phyloP scores from a whole-genome alignment of 495 filamentous ascomycete species.

The Letharia columbiana region DNA sequence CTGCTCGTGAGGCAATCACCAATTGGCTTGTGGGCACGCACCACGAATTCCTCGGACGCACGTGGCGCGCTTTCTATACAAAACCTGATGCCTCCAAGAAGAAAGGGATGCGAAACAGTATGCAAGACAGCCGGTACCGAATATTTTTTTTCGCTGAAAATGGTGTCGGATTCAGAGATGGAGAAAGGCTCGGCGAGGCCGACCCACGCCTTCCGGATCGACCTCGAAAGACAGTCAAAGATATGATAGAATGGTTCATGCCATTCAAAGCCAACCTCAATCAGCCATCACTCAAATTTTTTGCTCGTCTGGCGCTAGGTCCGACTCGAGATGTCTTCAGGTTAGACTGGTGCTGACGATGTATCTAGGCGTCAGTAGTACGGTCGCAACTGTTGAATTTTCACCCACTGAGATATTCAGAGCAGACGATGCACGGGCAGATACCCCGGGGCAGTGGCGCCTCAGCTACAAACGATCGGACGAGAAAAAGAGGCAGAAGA shows the following conservation, averaged over 20 bases:
- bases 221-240: constrained; percentile 33
- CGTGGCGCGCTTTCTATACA: constrained; percentile 42
- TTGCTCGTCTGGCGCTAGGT: constrained; percentile 39
- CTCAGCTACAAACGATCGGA: constrained; percentile 18
- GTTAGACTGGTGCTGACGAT: not conserved
- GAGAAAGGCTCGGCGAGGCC: constrained; percentile 17
- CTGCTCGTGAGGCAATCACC: constrained; percentile 33
- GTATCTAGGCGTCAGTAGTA: constrained; percentile 34
- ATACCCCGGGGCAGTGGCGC: constrained; percentile 15
- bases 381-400: constrained; percentile 41
- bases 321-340: constrained; percentile 18
- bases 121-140: constrained; percentile 26
- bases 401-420: constrained; percentile 34
- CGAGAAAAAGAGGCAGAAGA: constrained; percentile 15
- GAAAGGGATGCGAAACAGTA: constrained; percentile 21
- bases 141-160: constrained; percentile 49
- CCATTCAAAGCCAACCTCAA: constrained; percentile 32
- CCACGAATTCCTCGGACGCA: constrained; percentile 37
- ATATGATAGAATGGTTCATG: constrained; percentile 48
- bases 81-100: constrained; percentile 37
- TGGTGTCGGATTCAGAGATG: constrained; percentile 36
- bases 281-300: constrained; percentile 45
- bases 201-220: constrained; percentile 25
- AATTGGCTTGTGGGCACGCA: constrained; percentile 38
- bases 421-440: constrained; percentile 23